Conservation (phyloP, 78 protist species). For the slime mould (Dictyostelium discoideum) region dicty_2.7 NC_007088.5:7283001-7283500, state of each 20-base stretch:
- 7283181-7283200: neutral
- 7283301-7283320: neutral
- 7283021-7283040: too few species aligned
- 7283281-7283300: neutral
- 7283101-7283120: neutral
- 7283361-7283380: slow-evolving; percentile 9
- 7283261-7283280: neutral
- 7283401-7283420: neutral
- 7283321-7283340: slow-evolving; percentile 13
- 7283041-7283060: neutral
- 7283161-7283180: neutral
- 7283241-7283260: too few species aligned
- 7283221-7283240: too few species aligned
- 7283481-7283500: neutral
- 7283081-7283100: neutral
- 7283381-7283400: neutral
- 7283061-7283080: neutral
- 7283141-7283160: neutral
- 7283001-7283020: too few species aligned
- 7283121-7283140: neutral
- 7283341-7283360: neutral
- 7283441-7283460: neutral
- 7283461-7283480: neutral
- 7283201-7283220: neutral
- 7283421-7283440: neutral